A percentile compares a stretch with the other conserved stretches of the same genome.
phyloP scores from a whole-genome alignment of 441 rosid species.

The Gossypium gossypioides region DNA sequence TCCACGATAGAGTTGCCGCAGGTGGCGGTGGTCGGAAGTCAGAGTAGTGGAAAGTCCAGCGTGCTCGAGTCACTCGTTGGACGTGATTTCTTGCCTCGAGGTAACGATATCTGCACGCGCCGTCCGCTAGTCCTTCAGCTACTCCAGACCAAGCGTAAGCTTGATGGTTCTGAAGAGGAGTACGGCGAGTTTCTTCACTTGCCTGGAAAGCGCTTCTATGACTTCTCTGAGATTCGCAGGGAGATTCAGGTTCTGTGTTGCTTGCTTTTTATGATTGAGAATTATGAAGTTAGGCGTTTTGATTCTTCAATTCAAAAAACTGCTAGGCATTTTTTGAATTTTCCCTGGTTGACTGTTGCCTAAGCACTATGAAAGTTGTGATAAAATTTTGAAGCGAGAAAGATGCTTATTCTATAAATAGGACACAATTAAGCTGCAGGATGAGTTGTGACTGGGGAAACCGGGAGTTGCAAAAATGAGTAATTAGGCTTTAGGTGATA shows the following conservation, averaged over 20 bases:
- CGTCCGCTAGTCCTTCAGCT: constrained; percentile 79
- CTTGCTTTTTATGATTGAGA: not conserved
- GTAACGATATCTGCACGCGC: constrained; percentile 62
- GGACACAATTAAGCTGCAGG: not conserved
- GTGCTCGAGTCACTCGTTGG: constrained; percentile 73
- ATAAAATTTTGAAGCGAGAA: not conserved
- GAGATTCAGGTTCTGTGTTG: constrained; percentile 51
- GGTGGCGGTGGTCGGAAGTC: constrained; percentile 71
- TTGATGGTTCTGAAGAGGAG: constrained; percentile 53
- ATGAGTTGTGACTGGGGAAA: not conserved
- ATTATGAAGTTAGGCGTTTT: not conserved
- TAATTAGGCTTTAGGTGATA: constrained; percentile 2
- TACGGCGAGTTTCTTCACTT: constrained; percentile 73
- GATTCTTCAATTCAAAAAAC: not conserved
- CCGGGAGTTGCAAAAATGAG: not conserved
- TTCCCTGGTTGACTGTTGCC: constrained; percentile 1
- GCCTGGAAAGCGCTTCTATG: constrained; percentile 59
- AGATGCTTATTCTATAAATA: not conserved
- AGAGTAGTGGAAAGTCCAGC: constrained; percentile 77
- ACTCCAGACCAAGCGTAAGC: constrained; percentile 51
- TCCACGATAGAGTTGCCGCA: constrained; percentile 70
- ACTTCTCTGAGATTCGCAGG: constrained; percentile 67
- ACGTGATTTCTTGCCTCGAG: constrained; percentile 69
- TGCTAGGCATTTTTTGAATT: not conserved
- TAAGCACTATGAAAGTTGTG: not conserved